Evolutionary conservation across 2,329 filamentous ascomycete species (phyloP).

Genomic region (Eutypella sp.): DNA sequence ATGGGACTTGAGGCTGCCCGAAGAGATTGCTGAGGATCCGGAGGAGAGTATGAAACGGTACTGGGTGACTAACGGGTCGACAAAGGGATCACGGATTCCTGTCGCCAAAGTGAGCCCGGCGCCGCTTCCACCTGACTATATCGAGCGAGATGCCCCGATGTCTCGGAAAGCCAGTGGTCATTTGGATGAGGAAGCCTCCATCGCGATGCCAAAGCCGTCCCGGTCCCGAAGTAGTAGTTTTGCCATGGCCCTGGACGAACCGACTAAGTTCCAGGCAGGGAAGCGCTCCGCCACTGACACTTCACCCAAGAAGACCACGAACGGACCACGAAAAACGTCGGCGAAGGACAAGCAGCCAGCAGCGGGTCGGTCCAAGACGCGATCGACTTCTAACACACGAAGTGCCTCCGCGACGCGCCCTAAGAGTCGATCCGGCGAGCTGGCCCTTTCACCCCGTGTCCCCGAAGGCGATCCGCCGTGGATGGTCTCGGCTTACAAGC

Average conservation of each 20-base stretch:
- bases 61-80: constrained; percentile 45
- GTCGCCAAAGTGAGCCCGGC: constrained; percentile 74
- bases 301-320: constrained; percentile 49
- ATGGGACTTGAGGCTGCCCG: constrained; percentile 72
- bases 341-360: constrained; percentile 35
- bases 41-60: constrained; percentile 34
- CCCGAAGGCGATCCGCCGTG: constrained; percentile 95
- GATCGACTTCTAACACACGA: constrained; percentile 49
- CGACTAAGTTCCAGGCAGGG: constrained; percentile 22
- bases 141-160: constrained; percentile 69
- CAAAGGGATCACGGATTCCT: constrained; percentile 76
- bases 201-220: constrained; percentile 51
- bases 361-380: constrained; percentile 56
- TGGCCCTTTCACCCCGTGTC: constrained; percentile 48
- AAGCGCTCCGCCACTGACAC: constrained; percentile 43
- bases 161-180: constrained; percentile 56
- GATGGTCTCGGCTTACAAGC: constrained; percentile 92
- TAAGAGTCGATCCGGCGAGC: constrained; percentile 56
- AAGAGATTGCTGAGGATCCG: constrained; percentile 66
- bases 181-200: constrained; percentile 51
- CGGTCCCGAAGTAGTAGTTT: constrained; percentile 65
- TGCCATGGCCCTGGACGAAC: constrained; percentile 51
- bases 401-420: constrained; percentile 51
- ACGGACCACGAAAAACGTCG: constrained; percentile 40
- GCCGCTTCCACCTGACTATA: constrained; percentile 65